Evolutionary conservation across 805 yeast genomes (phyloP), one percentile per base, ranked within the genome.

Genomic region (Wickerhamiella azymoides): DNA sequence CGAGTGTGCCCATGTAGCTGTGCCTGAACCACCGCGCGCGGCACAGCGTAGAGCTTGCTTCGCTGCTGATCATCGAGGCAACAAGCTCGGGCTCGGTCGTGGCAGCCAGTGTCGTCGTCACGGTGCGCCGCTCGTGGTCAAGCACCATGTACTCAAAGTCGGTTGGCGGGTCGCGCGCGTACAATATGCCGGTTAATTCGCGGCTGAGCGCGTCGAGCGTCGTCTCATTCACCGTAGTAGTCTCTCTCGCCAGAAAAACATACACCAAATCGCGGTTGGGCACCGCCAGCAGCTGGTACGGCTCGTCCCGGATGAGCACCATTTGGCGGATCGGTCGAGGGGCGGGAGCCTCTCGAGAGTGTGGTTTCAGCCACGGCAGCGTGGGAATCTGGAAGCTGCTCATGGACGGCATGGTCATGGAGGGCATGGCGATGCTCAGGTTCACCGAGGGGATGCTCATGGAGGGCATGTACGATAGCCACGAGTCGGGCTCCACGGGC

Each of bases 131-230:
- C 1, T 24, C 10, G 30, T 19, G 16, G 39, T 47, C 43, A 2
- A 47, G 17, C 8, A 35, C 43, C 2, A 47, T 17, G 33, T 47
- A 47, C 30, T 17, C 25, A 27, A 47, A 47, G 8, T 24, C 33
- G 32, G 39, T 42, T 6, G 46, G 39, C 2, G 49, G 49, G 21
- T 40, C 43, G 6, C 28, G 42, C 2, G 49, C 49, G 18, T 42
- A 47, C n/a, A 36, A 25, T 25, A 47, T 36, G 25, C 43, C 46
- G 25, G 37, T 39, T 11, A 46, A 14, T 2, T 40, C 36, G 16
- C 26, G 38, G 11, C 42, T 17, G 27, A 40, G 16, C 10, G 8
- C n/a, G 16, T 33, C 44, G 5, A 41, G 11, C 7, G 33, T n/a
- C 7, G 33, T n/a, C 8, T 10, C 33, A 6, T 2, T 7, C 33